Base-by-base conservation (phyloP, 208 protist species). In the Leishmania turanica region DNA sequence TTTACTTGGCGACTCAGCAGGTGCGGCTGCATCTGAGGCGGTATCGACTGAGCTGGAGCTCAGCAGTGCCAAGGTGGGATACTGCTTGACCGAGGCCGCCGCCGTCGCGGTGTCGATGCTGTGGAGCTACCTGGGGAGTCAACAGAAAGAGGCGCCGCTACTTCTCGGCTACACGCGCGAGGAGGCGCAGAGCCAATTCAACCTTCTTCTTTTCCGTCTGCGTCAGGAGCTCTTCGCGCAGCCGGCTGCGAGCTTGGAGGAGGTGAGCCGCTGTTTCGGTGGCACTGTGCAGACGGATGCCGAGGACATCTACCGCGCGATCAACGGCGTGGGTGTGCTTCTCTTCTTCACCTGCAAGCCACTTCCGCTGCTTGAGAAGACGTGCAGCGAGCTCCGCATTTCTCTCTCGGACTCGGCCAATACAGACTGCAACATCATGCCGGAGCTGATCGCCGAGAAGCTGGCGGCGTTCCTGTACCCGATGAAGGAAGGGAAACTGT, bases 371-470 rank as follows among this genome's bases (percentile, higher is more conserved):
- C 75, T 87, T 58, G 77, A 85, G 70, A 76, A 49, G 64, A 81
- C 80, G 51, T 95, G 91, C 78, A 78, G 78, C 34, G 91, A 95
- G 77, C 83, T 96, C 13, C 86, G 85, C 70, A 92, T 95, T 77
- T 82, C 87, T 66, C 86, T 79, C 58, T 84, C 80, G 8, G 89
- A 93, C 71, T 88, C 89, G 45, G 78, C 75, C 51, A 88, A 74
- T 40, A 84, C 88, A 49, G 91, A 95, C 79, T 54, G 75, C 45
- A 80, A 95, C 84, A 66, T 92, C 51, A 86, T 92, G 37, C 75
- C 85, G 2, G 89, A 93, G 83, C 78, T 87, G 27, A 79, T 95
- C 15, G 90, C 91, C 42, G 89, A 95, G 80, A 92, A 91, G 76
- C 85, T 95, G 68, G 88, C 81, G n/a, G 81, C 82, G 60, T 84